Evolutionary conservation across 257 asterid species (phyloP), one percentile per base, ranked within the genome.

Genomic region (Solanum verrucosum): DNA sequence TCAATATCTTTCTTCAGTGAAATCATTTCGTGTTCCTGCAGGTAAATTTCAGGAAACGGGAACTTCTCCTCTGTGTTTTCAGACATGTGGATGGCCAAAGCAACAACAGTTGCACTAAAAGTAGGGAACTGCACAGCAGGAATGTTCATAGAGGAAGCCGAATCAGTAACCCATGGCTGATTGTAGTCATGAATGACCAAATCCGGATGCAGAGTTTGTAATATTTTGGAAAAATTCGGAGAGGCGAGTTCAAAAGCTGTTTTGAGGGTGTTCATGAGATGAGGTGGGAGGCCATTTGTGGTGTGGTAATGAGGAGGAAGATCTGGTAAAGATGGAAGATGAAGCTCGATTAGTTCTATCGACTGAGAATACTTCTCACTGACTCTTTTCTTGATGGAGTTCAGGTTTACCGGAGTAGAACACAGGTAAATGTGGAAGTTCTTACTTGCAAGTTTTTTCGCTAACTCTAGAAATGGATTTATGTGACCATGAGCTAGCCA

Each of bases 271-370:
- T 88, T 86, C 92, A 91, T 89, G 34, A 92, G 92, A 40, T 87
- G 75, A 7, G 92, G 92, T 10, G 94, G 93, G 46, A 93, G 94
- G 90, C 92, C 94, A 77, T 93, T 93, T 73, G 96, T 92, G 85
- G 96, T 92, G 91, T 93, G 94, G 88, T 25, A 87, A 84, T 73
- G 35, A 37, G 93, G 84, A 9, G 90, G 92, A 63, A 93, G 94
- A 5, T 86, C 87, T 2, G 85, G 89, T 5, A 67, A 31, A 33
- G 89, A 23, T 0, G 94, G 91, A 11, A 93, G 93, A 71, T 87
- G 90, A 49, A 94, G 88, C 65, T 92, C 91, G 0, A 92, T 89
- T 2, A 91, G 83, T 12, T 59, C 79, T 27, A 93, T 90, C 3
- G 91, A 77, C 11, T 14, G n/a, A 10, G 83, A 84, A 74, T 65